Percentiles rank a stretch among this genome's conserved stretches.
phyloP scores from a whole-genome alignment of 441 rosid species.

The Adansonia madagascariensis region DNA sequence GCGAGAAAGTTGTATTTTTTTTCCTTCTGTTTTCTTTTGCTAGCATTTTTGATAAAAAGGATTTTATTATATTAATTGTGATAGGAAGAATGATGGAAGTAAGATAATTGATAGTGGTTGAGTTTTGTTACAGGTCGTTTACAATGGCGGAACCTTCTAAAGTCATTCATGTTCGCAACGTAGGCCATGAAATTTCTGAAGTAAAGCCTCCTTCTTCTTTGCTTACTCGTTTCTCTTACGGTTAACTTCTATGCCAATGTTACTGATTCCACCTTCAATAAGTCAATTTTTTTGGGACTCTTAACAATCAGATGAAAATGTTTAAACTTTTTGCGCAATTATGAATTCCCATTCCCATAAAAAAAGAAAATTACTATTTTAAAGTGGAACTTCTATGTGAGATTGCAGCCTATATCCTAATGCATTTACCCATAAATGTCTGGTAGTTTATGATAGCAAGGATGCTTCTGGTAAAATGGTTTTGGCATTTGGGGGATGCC shows the following conservation, averaged over 20 bases:
- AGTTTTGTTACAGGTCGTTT: slow-evolving; percentile 38
- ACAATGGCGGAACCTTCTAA: slow-evolving; percentile 91
- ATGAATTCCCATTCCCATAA: not conserved
- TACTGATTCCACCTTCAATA: no score
- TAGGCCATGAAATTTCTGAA: slow-evolving; percentile 97
- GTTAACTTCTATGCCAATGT: not conserved
- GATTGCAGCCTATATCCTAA: not conserved
- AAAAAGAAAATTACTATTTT: not conserved
- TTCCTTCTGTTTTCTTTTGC: not conserved
- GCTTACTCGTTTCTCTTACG: not conserved
- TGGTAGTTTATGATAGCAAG: not conserved
- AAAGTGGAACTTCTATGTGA: not conserved
- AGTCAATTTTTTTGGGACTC: no score
- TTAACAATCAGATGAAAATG: no score
- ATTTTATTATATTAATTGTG: not conserved
- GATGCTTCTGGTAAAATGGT: not conserved
- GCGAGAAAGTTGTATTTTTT: no score
- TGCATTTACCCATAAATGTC: not conserved
- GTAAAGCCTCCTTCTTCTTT: slow-evolving; percentile 43
- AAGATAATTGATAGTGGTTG: slow-evolving; percentile 14
- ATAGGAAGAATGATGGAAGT: not conserved
- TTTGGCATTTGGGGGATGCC: not conserved
- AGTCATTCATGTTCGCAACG: slow-evolving; percentile 97
- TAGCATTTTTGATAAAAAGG: not conserved
- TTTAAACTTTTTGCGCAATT: no score